Percentiles rank a stretch among this genome's conserved stretches.
Conservation (phyloP, 768 basidiomycete genomes). For the Piloderma croceum region DNA sequence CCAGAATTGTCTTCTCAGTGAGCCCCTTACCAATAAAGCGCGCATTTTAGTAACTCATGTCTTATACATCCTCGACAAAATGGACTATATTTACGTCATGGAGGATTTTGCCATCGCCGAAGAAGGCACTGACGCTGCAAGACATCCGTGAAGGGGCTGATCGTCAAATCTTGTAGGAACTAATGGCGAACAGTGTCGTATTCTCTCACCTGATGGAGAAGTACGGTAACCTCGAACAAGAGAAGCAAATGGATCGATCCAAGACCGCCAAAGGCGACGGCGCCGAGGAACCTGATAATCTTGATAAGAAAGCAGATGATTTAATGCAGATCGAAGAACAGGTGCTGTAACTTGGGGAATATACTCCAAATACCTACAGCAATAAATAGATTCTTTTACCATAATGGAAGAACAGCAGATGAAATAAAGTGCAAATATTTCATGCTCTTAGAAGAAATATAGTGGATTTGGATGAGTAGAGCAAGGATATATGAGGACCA, state of each 20-base stretch:
- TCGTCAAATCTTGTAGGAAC: too few species aligned
- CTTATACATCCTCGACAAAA: background rate
- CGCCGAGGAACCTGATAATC: too few species aligned
- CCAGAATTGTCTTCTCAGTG: slow-evolving; percentile 52
- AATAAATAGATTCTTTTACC: too few species aligned
- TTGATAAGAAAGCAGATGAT: background rate
- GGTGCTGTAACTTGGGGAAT: slow-evolving; percentile 47
- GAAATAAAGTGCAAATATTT: too few species aligned
- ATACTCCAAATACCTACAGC: slow-evolving; percentile 49
- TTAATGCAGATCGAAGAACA: slow-evolving; percentile 49
- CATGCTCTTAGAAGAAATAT: too few species aligned
- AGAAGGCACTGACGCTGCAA: background rate
- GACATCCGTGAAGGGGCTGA: too few species aligned
- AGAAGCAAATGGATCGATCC: background rate
- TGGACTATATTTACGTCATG: background rate
- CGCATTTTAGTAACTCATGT: slow-evolving; percentile 1
- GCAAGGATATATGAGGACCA: too few species aligned
- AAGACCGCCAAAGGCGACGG: background rate
- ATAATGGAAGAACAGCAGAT: too few species aligned
- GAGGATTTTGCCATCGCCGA: background rate
- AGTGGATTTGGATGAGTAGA: too few species aligned
- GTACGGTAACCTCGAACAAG: slow-evolving; percentile 38
- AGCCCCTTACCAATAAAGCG: slow-evolving; percentile 36
- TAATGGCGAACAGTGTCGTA: slow-evolving; percentile 32
- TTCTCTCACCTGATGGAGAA: slow-evolving; percentile 53